Conservation (phyloP, 2,329 filamentous ascomycete genomes). For the Ramichloridium luteum region DNA sequence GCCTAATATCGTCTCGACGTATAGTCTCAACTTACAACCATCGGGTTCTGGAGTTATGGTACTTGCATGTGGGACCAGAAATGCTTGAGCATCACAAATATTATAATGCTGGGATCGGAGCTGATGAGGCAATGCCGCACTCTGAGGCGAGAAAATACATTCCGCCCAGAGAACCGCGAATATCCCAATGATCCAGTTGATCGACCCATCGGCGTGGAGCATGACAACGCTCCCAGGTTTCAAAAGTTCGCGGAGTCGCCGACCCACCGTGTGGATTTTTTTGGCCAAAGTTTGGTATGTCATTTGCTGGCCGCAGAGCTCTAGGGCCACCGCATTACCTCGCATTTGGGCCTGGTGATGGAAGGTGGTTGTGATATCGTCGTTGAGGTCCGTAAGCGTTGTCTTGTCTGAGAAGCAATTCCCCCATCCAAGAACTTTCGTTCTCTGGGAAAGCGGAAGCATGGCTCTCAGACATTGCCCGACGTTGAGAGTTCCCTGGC, state of each 20-base stretch:
- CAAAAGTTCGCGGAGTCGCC: not conserved
- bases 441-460: slow-evolving; percentile 1
- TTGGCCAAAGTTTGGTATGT: slow-evolving; percentile 1
- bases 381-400: not conserved
- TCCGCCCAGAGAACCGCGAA: slow-evolving; percentile 4
- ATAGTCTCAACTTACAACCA: slow-evolving; percentile 2
- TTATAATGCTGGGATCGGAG: slow-evolving; percentile 3
- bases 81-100: slow-evolving; percentile 2
- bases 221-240: slow-evolving; percentile 2
- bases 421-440: not conserved
- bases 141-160: slow-evolving; percentile 4
- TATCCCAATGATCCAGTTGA: slow-evolving; percentile 3
- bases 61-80: not conserved
- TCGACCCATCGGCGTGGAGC: slow-evolving; percentile 4
- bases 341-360: not conserved
- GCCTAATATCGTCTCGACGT: slow-evolving; percentile 1
- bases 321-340: slow-evolving; percentile 1
- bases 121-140: slow-evolving; percentile 1
- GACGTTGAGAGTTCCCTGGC: not conserved
- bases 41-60: not conserved
- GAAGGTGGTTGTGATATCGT: slow-evolving; percentile 3
- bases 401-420: slow-evolving; percentile 2
- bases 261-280: not conserved
- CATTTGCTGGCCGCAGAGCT: not conserved
- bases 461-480: slow-evolving; percentile 1